phyloP scores from a whole-genome alignment of 2,329 filamentous ascomycete species.

The Xylariales sp. region DNA sequence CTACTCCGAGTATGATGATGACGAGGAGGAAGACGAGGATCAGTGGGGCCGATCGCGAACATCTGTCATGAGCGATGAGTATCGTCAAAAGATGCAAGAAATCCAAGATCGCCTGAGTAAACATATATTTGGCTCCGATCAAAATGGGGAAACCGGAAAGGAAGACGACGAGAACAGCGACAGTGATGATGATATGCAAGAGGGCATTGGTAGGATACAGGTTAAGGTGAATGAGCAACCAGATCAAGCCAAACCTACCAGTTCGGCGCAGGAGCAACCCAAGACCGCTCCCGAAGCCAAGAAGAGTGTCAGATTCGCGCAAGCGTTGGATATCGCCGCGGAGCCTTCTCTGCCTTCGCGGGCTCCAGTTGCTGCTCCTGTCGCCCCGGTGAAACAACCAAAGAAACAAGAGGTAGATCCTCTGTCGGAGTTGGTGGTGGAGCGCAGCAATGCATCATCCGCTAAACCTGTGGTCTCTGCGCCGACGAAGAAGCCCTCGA shows the following conservation, averaged over 20 bases:
- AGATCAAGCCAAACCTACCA: conserved; percentile 2
- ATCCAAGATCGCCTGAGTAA: conserved; percentile 65
- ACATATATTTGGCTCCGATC: conserved; percentile 42
- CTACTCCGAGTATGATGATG: conserved; percentile 50
- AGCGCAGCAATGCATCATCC: conserved; percentile 28
- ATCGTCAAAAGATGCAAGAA: conserved; percentile 78
- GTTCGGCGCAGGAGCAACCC: conserved; percentile 20
- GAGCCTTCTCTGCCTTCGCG: too few relatives aligned
- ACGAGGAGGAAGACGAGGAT: conserved; percentile 57
- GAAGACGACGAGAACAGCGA: conserved; percentile 43
- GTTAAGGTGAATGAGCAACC: conserved; percentile 22
- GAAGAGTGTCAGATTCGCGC: conserved; percentile 25
- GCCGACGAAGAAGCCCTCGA: conserved; percentile 38
- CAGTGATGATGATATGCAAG: conserved; percentile 30
- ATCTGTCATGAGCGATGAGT: conserved; percentile 66
- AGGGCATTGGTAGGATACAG: conserved; percentile 33
- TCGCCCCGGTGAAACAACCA: conserved; percentile 10
- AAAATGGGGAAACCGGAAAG: too few relatives aligned
- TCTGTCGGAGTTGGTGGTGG: conserved; percentile 49
- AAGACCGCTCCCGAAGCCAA: conserved; percentile 10
- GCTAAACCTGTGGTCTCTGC: conserved; percentile 8
- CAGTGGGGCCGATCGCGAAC: conserved; percentile 69
- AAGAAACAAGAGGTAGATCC: conserved; percentile 37
- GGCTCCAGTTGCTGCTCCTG: conserved; percentile 17
- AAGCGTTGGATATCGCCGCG: conserved; percentile 21